Evolutionary conservation across 768 basidiomycete species (phyloP).

Genomic region (Termitomyces titanicus): DNA sequence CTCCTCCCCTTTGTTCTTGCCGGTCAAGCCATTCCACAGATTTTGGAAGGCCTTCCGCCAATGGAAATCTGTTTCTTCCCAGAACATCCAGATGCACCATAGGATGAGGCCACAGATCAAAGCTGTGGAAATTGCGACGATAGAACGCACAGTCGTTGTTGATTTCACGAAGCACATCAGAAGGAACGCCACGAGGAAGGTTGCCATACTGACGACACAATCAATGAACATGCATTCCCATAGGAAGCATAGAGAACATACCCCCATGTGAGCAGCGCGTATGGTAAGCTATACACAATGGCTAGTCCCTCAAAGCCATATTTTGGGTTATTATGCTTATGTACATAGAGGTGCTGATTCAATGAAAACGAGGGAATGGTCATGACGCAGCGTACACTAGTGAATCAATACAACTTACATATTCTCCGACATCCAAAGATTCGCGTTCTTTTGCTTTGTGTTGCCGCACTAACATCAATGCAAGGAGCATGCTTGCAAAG

Average conservation of each 20-base stretch:
- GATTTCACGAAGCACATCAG: slow-evolving; percentile 2
- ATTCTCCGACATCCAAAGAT: slow-evolving; percentile 13
- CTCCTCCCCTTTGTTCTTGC: background rate
- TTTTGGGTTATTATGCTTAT: background rate
- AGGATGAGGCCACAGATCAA: background rate
- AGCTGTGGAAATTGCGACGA: background rate
- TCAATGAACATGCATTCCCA: background rate
- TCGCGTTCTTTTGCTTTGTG: slow-evolving; percentile 29
- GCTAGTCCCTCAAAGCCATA: slow-evolving; percentile 1
- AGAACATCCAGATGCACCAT: slow-evolving; percentile 2
- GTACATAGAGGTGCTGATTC: background rate
- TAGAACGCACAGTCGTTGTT: background rate
- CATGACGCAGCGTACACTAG: background rate
- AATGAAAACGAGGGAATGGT: background rate
- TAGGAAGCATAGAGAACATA: background rate
- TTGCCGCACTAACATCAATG: slow-evolving; percentile 39
- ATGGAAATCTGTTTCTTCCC: background rate
- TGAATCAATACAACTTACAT: background rate
- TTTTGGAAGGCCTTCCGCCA: too few species aligned
- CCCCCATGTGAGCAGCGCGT: slow-evolving; percentile 6
- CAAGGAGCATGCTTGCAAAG: slow-evolving; percentile 39
- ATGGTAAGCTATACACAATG: slow-evolving; percentile 9
- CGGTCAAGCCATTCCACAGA: background rate
- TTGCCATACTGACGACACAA: background rate
- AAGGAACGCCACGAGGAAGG: background rate